Base-by-base conservation (phyloP, 108 stramenopile genomes). In the Nitzschia sp. region DNA sequence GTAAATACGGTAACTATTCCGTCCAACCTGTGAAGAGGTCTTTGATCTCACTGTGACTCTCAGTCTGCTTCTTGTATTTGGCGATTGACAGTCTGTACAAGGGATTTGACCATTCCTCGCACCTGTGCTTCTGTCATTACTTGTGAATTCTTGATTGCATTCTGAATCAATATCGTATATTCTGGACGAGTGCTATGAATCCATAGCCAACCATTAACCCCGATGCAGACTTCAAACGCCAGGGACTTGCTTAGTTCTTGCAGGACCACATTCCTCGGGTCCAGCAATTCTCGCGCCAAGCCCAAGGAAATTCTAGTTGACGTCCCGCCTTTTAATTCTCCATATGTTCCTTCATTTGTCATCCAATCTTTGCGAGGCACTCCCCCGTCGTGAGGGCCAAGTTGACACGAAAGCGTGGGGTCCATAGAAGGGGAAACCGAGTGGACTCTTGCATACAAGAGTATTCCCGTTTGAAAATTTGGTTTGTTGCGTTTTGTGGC, bases 401-500 rank as follows among this genome's bases (percentile, higher is more conserved):
- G 64, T 56, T 80, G 76, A 58, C 92, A 93, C 0, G 81, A 82
- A 31, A 93, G 61, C 41, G 71, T 83, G 9, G 86, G 86, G 57
- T 93, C 92, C 75, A 86, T 77, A 0, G 59, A 65, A 26, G 33
- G 58, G 35, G 76, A 62, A 2, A 78, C 53, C 29, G 58, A 70
- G 0, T 80, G 63, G 9, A 92, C 66, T 11, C 92, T 79, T 30
- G 86, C 86, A 67, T 93, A 93, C 25, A 93, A 35, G 6, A 93
- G 73, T 54, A 68, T 65, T 63, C 89, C 92, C 25, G 80, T 66
- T 50, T 78, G 54, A 9, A 93, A 77, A 15, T 78, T 71, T 5
- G 92, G 92, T 66, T 85, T 77, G 75, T 93, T 93, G 32, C 92
- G 79, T 71, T 93, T 93, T 6, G 85, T 89, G 35, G 92, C 89